These are phyloP conservation scores for Carallia pectinifolia DNA, from an alignment of 345 rosid species.

Conservation along the genomic window DNA sequence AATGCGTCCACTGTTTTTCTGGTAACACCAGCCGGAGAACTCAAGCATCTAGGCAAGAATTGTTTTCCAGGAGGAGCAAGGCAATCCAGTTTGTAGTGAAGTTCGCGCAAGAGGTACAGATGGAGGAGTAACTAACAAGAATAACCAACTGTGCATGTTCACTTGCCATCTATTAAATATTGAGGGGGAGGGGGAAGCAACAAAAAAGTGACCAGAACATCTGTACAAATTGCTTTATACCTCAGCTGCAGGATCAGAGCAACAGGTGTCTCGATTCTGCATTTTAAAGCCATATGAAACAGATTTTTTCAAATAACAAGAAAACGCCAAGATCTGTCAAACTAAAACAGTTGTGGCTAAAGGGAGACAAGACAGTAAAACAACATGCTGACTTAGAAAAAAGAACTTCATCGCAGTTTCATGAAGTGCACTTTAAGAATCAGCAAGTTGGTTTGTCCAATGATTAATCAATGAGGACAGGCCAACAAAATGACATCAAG, in stretches of 20 bases:
- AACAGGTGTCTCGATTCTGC: conserved; percentile 53
- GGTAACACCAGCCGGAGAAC: conserved; percentile 34
- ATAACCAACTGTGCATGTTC: conserved; percentile 11
- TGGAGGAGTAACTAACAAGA: conserved; percentile 59
- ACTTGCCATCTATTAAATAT: neutral
- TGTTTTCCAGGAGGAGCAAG: conserved; percentile 44
- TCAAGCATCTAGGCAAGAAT: conserved; percentile 37
- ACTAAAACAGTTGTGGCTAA: too few species aligned
- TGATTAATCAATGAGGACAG: too few species aligned
- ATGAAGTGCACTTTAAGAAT: too few species aligned
- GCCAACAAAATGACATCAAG: too few species aligned
- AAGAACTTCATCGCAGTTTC: too few species aligned
- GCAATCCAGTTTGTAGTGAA: conserved; percentile 64
- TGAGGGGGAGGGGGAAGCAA: neutral
- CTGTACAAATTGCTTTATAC: conserved; percentile 30
- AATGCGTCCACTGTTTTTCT: conserved; percentile 45
- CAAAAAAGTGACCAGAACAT: neutral
- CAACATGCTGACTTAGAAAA: too few species aligned
- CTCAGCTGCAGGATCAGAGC: conserved; percentile 70
- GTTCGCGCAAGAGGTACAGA: conserved; percentile 67
- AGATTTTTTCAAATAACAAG: neutral
- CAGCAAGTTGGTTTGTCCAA: too few species aligned
- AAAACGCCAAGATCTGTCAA: too few species aligned
- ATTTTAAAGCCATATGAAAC: conserved; percentile 23
- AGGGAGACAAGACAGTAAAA: too few species aligned